phyloP scores from a whole-genome alignment of 164 flowering plant species.

The Macadamia tetraphylla region DNA sequence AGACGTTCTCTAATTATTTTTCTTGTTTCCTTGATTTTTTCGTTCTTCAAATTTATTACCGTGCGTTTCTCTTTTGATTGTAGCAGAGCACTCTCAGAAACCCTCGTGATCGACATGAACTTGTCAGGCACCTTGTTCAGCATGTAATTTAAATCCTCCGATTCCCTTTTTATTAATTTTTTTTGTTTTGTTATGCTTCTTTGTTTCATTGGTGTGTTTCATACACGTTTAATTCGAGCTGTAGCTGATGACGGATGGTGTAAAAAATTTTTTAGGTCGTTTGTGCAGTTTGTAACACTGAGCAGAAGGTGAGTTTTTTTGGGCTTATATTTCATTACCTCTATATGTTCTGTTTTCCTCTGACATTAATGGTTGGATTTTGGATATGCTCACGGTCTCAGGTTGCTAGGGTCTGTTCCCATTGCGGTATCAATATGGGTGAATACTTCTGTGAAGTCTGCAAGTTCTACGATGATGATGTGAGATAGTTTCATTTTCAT shows the following conservation, averaged over 20 bases:
- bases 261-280: constrained; percentile 35
- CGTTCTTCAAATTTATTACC: constrained; percentile 2
- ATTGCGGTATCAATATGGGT: constrained; percentile 96
- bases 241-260: too few relatives aligned
- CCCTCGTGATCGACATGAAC: constrained; percentile 64
- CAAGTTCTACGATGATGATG: constrained; percentile 94
- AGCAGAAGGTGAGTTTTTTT: constrained; percentile 52
- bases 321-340: too few relatives aligned
- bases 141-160: constrained; percentile 40
- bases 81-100: constrained; percentile 46
- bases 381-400: constrained; percentile 11
- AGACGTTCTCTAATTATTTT: not conserved
- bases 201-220: too few relatives aligned
- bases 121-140: constrained; percentile 62
- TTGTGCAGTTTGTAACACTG: constrained; percentile 67
- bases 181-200: not conserved
- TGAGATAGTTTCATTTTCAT: constrained; percentile 21
- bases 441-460: constrained; percentile 85
- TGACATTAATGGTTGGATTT: too few relatives aligned
- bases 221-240: too few relatives aligned
- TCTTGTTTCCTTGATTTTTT: constrained; percentile 7
- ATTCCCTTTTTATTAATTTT: not conserved
- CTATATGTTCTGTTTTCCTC: too few relatives aligned
- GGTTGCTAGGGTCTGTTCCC: constrained; percentile 69
- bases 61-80: not conserved